phyloP scores from a whole-genome alignment of 192 early-diverging fungal species.

The Irineochytrium annulatum region DNA sequence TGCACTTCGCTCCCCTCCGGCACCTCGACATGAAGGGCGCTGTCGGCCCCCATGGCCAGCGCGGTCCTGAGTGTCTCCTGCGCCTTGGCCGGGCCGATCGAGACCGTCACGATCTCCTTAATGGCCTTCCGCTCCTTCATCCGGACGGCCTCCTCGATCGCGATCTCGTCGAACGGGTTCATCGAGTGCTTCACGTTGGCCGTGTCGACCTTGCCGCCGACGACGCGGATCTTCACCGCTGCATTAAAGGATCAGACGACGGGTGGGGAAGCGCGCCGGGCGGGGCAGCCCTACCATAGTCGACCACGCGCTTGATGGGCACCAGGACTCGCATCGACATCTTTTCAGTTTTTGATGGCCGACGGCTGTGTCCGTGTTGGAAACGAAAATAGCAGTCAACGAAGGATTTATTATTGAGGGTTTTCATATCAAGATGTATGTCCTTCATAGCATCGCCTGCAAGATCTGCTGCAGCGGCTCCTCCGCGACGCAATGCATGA shows the following conservation, averaged over 20 bases:
- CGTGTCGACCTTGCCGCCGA: constrained; percentile 86
- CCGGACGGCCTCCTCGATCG: constrained; percentile 91
- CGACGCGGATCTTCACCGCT: constrained; percentile 97
- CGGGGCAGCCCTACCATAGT: constrained; percentile 53
- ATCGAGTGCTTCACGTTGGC: constrained; percentile 71
- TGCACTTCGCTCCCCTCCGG: constrained; percentile 54
- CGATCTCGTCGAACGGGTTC: constrained; percentile 99
- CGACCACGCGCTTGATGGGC: constrained; percentile 93
- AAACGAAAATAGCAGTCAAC: no score
- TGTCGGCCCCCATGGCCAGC: constrained; percentile 96
- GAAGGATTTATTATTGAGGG: no score
- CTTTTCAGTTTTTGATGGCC: background rate
- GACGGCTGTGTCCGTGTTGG: no score
- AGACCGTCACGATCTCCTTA: constrained; percentile 82
- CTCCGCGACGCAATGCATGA: no score
- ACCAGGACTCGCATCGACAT: constrained; percentile 78
- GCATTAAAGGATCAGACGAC: background rate
- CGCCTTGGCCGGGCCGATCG: constrained; percentile 82
- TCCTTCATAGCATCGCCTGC: no score
- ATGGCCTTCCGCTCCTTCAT: constrained; percentile 82
- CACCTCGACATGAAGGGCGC: constrained; percentile 87
- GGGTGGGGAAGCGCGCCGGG: background rate
- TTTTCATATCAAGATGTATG: no score
- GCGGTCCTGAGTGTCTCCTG: constrained; percentile 93
- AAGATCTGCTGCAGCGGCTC: no score